Conservation (phyloP, 176 grass and related monocot genomes). For the Rhynchospora breviuscula region DNA sequence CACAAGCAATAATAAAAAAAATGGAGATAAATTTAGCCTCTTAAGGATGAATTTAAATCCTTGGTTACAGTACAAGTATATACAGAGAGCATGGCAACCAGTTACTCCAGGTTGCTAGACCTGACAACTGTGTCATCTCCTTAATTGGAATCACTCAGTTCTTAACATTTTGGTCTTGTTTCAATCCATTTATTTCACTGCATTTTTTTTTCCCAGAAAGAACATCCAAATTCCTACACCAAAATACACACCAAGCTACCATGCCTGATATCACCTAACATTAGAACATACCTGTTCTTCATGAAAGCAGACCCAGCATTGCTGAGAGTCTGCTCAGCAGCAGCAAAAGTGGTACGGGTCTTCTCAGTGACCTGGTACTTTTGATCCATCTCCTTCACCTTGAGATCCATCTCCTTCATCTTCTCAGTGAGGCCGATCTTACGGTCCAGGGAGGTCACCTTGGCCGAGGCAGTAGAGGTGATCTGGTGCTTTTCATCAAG, state of each 20-base stretch:
- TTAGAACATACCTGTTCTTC: conserved; percentile 53
- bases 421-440: conserved; percentile 71
- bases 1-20: neutral
- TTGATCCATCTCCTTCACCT: conserved; percentile 84
- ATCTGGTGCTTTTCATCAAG: conserved; percentile 71
- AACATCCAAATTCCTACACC: neutral
- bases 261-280: neutral
- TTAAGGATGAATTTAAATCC: neutral
- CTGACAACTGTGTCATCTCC: neutral
- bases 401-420: conserved; percentile 63
- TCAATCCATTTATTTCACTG: neutral
- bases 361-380: conserved; percentile 89
- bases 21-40: neutral
- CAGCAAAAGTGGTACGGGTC: conserved; percentile 59
- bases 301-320: conserved; percentile 60
- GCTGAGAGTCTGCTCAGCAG: conserved; percentile 65
- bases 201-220: neutral
- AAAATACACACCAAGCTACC: neutral
- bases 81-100: neutral
- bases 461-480: conserved; percentile 58
- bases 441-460: conserved; percentile 49
- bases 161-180: neutral
- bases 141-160: neutral
- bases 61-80: neutral
- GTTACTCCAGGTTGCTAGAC: neutral